A percentile compares a stretch with the other conserved stretches of the same genome.
Evolutionary conservation across 495 filamentous ascomycete genomes (phyloP).

Genomic region (Astrothelium subdiscretum): DNA sequence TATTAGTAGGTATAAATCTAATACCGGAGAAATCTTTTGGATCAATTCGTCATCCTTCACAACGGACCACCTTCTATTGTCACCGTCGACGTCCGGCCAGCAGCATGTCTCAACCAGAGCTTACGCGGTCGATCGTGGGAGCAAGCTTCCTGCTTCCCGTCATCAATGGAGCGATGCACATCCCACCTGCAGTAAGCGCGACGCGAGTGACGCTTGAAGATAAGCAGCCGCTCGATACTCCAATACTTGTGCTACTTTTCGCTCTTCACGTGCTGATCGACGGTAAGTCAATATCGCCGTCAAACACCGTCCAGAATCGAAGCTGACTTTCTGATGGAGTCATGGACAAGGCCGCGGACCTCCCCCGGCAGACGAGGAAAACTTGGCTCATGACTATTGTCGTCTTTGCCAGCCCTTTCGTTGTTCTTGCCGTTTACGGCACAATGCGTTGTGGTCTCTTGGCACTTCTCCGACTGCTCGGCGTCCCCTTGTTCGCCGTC

Average conservation of each 20-base stretch:
- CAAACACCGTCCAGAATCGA: background rate
- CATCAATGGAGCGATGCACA: conserved; percentile 1
- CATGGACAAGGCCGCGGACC: conserved; percentile 1
- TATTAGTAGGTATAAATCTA: background rate
- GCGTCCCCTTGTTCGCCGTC: conserved; percentile 1
- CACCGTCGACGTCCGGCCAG: background rate
- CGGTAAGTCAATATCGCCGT: background rate
- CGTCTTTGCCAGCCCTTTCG: conserved; percentile 1
- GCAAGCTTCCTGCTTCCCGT: conserved; percentile 1
- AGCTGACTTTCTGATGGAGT: background rate
- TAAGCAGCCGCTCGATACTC: background rate
- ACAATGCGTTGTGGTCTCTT: conserved; percentile 1
- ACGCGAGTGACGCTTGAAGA: background rate
- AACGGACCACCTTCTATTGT: background rate
- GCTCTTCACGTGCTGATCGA: background rate
- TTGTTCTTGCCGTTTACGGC: conserved; percentile 1
- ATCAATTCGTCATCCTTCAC: background rate
- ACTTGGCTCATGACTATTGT: conserved; percentile 1
- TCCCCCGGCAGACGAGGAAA: background rate
- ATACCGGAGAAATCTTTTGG: background rate
- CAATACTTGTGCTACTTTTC: background rate
- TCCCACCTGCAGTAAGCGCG: background rate
- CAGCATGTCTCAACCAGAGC: background rate
- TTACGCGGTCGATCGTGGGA: conserved; percentile 1
- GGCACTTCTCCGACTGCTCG: background rate